Evolutionary conservation across 148 eudicot genomes (phyloP).

Genomic region (Oxyria digyna): DNA sequence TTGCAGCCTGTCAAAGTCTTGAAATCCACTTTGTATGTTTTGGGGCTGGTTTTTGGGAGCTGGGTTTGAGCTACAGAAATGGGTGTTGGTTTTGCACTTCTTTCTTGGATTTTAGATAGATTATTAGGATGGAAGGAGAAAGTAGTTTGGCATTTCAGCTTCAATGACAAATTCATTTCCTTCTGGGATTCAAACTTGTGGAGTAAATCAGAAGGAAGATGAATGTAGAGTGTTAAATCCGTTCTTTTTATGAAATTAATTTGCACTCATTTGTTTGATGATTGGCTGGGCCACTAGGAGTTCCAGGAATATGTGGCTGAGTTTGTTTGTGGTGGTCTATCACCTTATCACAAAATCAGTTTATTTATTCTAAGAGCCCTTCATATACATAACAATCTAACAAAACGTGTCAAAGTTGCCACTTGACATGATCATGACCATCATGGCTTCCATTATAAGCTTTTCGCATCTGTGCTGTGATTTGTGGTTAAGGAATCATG

Average conservation of each 20-base stretch:
- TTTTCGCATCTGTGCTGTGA: not conserved
- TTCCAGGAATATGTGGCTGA: not conserved
- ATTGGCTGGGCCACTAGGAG: not conserved
- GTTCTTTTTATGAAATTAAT: not conserved
- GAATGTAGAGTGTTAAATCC: not conserved
- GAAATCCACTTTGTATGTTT: constrained; percentile 14
- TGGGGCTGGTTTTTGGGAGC: not conserved
- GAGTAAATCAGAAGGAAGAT: not conserved
- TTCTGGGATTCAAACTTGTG: not conserved
- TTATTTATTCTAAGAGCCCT: no score
- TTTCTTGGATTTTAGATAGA: not conserved
- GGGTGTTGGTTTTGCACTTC: not conserved
- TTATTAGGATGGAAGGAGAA: not conserved
- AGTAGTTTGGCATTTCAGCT: not conserved
- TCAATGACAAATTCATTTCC: not conserved
- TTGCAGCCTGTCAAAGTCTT: constrained; percentile 61
- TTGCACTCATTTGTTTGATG: no score
- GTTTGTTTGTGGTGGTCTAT: not conserved
- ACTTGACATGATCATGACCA: not conserved
- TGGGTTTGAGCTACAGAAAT: not conserved
- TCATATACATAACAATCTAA: no score
- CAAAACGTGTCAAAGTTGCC: not conserved
- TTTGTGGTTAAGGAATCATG: not conserved
- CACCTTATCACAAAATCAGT: no score
- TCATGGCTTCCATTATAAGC: not conserved